phyloP scores from a whole-genome alignment of 331 rosid species.

The Saraca asoca region DNA sequence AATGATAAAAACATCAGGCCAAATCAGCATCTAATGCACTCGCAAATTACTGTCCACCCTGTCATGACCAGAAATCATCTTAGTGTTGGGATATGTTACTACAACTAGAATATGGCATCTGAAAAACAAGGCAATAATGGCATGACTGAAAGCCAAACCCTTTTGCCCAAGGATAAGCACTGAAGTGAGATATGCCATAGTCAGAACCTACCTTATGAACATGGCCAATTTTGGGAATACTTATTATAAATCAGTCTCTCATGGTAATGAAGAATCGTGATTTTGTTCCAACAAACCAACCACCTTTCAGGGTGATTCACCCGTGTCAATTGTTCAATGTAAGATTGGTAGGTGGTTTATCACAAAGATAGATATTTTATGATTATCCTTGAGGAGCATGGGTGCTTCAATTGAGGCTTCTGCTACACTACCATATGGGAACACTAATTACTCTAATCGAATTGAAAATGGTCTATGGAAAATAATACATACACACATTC shows the following conservation, averaged over 20 bases:
- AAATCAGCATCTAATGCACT: background rate
- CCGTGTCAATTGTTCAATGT: background rate
- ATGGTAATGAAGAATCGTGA: background rate
- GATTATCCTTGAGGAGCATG: slow-evolving; percentile 5
- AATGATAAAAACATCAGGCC: slow-evolving; percentile 27
- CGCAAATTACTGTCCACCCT: slow-evolving; percentile 13
- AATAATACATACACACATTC: no score
- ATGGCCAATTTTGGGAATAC: background rate
- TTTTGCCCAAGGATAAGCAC: background rate
- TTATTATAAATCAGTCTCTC: background rate
- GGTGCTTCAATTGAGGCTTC: background rate
- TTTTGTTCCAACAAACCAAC: background rate
- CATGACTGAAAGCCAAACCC: background rate
- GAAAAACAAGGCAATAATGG: background rate
- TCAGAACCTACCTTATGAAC: background rate
- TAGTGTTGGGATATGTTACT: no score
- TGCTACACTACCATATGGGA: background rate
- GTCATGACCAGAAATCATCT: slow-evolving; percentile 7
- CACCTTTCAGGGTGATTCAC: background rate
- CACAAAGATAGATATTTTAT: slow-evolving; percentile 18
- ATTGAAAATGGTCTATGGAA: background rate
- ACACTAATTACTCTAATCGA: slow-evolving; percentile 12
- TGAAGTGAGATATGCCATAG: background rate
- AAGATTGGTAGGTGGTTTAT: background rate
- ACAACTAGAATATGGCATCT: background rate